Conservation (phyloP, 768 basidiomycete genomes). For the Candolleomyces eurysporus region DNA sequence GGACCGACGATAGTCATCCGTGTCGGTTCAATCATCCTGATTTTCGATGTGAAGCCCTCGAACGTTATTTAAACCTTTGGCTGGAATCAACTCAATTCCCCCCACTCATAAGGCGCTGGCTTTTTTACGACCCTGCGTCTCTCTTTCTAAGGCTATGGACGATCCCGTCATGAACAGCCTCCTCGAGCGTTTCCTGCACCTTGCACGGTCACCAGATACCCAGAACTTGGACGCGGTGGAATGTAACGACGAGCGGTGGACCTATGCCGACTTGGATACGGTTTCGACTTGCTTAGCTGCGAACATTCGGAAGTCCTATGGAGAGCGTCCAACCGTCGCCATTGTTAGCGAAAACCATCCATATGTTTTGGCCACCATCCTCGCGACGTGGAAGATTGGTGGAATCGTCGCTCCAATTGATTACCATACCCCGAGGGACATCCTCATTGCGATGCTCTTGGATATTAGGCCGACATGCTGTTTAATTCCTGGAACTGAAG, state of each 20-base stretch:
- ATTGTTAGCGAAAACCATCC: slow-evolving; percentile 34
- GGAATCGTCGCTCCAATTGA: slow-evolving; percentile 33
- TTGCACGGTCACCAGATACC: slow-evolving; percentile 16
- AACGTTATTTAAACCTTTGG: background rate
- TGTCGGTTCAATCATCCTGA: background rate
- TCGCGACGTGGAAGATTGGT: slow-evolving; percentile 34
- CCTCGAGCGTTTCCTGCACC: slow-evolving; percentile 18
- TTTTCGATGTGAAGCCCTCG: background rate
- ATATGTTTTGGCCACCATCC: slow-evolving; percentile 25
- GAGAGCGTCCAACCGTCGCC: slow-evolving; percentile 27
- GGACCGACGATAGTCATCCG: background rate
- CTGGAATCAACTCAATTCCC: background rate
- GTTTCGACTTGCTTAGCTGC: slow-evolving; percentile 30
- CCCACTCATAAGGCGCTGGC: background rate
- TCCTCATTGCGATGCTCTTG: slow-evolving; percentile 29
- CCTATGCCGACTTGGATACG: slow-evolving; percentile 30
- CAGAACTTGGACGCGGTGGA: slow-evolving; percentile 23
- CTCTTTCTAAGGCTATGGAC: slow-evolving; percentile 12
- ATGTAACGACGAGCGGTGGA: slow-evolving; percentile 30
- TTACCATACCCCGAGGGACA: slow-evolving; percentile 27
- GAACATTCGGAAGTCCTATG: slow-evolving; percentile 21
- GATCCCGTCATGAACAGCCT: slow-evolving; percentile 16
- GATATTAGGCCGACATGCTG: slow-evolving; percentile 28
- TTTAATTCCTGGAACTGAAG: slow-evolving; percentile 21
- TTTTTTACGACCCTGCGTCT: background rate